Percentiles rank a stretch among this genome's conserved stretches.
Evolutionary conservation across 371 early-diverging fungal genomes (phyloP).

Genomic region (Mortierella sp.): DNA sequence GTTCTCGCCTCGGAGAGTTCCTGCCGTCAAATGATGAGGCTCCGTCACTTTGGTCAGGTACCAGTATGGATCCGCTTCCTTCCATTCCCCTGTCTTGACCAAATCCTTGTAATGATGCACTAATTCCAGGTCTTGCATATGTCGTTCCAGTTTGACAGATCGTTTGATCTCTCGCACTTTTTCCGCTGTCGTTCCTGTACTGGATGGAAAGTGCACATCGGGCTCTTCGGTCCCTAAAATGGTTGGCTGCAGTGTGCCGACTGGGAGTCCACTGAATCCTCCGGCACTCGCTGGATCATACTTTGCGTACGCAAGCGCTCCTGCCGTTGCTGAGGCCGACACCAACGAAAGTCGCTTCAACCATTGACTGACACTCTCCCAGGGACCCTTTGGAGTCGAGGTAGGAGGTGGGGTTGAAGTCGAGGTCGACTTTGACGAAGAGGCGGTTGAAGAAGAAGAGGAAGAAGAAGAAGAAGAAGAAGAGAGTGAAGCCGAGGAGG

Average conservation of each 20-base stretch:
- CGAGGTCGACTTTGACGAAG: background rate
- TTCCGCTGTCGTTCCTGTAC: slow-evolving; percentile 4
- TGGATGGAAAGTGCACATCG: slow-evolving; percentile 16
- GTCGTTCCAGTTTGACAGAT: slow-evolving; percentile 28
- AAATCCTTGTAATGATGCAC: slow-evolving; percentile 38
- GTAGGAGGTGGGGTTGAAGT: background rate
- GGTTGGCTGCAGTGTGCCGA: slow-evolving; percentile 39
- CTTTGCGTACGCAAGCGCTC: slow-evolving; percentile 44
- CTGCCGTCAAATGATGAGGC: slow-evolving; percentile 40
- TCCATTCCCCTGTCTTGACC: slow-evolving; percentile 42
- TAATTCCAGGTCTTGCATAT: slow-evolving; percentile 28
- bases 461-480: background rate
- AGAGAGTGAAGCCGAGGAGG: background rate
- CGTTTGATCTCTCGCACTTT: slow-evolving; percentile 33
- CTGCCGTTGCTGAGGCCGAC: slow-evolving; percentile 43
- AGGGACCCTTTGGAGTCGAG: background rate
- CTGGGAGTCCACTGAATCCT: slow-evolving; percentile 34
- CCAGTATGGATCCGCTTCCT: slow-evolving; percentile 42
- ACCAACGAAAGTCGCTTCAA: slow-evolving; percentile 29
- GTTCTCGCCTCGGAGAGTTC: slow-evolving; percentile 47
- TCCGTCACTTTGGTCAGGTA: slow-evolving; percentile 40
- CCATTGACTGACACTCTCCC: slow-evolving; percentile 12
- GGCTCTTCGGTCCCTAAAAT: slow-evolving; percentile 32
- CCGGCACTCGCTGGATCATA: slow-evolving; percentile 24
- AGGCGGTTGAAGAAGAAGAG: background rate